phyloP scores from a whole-genome alignment of 1,139 yeast species.

The Schwanniomyces etchellsii region DNA sequence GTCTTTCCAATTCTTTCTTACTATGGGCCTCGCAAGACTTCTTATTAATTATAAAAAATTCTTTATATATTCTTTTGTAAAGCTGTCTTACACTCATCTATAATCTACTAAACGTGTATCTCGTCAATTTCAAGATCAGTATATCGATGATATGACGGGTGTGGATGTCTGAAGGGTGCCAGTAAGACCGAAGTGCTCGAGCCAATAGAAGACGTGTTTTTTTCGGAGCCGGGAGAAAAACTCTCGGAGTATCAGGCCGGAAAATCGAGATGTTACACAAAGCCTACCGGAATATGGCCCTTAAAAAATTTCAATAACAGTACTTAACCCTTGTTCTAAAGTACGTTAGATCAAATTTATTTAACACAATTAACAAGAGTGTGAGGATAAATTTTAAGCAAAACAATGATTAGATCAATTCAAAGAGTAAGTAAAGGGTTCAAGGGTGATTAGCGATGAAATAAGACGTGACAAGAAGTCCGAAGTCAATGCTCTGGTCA shows the following conservation, averaged over 20 bases:
- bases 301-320: slow-evolving; percentile 3
- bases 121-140: too few relatives aligned
- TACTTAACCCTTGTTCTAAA: slow-evolving; percentile 1
- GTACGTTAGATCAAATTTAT: slow-evolving; percentile 1
- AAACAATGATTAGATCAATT: slow-evolving; percentile 4
- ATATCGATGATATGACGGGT: too few relatives aligned
- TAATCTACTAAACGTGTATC: too few relatives aligned
- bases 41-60: slow-evolving; percentile 40
- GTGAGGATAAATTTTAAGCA: slow-evolving; percentile 1
- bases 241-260: slow-evolving; percentile 2
- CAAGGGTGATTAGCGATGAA: not conserved
- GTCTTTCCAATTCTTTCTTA: slow-evolving; percentile 42
- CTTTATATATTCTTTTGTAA: slow-evolving; percentile 26
- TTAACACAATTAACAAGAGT: not conserved
- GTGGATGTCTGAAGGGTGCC: too few relatives aligned
- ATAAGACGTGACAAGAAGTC: too few relatives aligned
- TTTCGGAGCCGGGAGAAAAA: slow-evolving; percentile 5
- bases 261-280: slow-evolving; percentile 3
- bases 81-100: slow-evolving; percentile 5
- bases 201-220: slow-evolving; percentile 2
- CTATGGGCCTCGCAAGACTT: slow-evolving; percentile 39
- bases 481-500: too few relatives aligned
- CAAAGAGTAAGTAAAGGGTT: slow-evolving; percentile 5
- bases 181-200: too few relatives aligned
- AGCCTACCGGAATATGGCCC: slow-evolving; percentile 2